Conservation (phyloP, 257 asterid genomes). For the Petrea volubilis region DNA sequence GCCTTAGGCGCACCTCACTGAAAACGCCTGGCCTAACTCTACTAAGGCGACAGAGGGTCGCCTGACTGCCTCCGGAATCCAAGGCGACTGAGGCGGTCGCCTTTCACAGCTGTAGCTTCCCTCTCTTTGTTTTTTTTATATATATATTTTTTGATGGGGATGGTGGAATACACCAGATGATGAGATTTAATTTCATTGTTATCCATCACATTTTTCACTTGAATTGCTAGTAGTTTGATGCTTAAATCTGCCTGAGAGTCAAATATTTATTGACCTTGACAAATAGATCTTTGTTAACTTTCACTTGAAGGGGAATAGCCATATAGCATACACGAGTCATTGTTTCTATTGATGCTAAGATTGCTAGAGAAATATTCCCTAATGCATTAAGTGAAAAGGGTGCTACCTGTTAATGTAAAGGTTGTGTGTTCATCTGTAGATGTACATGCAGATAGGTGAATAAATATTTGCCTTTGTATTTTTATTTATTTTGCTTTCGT, state of each 20-base stretch:
- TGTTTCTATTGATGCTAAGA: constrained; percentile 4
- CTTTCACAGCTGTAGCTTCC: too few relatives aligned
- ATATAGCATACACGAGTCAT: neutral
- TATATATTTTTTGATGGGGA: neutral
- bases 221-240: neutral
- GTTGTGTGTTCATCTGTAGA: neutral
- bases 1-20: too few relatives aligned
- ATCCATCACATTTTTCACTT: neutral
- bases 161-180: neutral
- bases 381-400: neutral
- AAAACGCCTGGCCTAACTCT: too few relatives aligned
- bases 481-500: neutral
- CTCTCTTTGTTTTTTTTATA: too few relatives aligned
- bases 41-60: too few relatives aligned
- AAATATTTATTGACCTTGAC: neutral
- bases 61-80: too few relatives aligned
- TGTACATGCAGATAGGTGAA: neutral
- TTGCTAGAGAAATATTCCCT: constrained; percentile 1
- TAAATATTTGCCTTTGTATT: neutral
- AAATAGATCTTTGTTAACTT: neutral
- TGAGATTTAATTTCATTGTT: neutral
- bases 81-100: too few relatives aligned
- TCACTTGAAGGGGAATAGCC: neutral
- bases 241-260: neutral
- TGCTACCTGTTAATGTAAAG: constrained; percentile 7